Conservation (phyloP, 2,329 filamentous ascomycete genomes). For the Sclerotiophoma versabilis region DNA sequence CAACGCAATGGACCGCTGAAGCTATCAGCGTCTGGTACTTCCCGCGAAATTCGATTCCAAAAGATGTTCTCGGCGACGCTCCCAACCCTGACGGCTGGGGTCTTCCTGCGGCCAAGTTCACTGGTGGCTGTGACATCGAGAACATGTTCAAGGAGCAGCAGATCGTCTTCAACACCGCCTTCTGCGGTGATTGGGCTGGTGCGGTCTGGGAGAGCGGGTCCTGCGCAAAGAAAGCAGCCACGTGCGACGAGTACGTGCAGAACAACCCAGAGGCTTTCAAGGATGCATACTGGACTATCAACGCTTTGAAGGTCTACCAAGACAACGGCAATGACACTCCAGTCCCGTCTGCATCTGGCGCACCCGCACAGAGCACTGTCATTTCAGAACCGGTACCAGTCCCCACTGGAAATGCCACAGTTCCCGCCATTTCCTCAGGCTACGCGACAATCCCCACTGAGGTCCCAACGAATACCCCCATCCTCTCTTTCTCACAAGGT, state of each 20-base stretch:
- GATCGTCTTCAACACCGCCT: slow-evolving; percentile 82
- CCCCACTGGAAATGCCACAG: slow-evolving; percentile 17
- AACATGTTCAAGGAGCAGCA: slow-evolving; percentile 73
- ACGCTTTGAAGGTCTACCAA: slow-evolving; percentile 50
- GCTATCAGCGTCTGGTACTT: slow-evolving; percentile 86
- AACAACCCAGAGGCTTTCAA: slow-evolving; percentile 73
- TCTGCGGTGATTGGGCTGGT: slow-evolving; percentile 87
- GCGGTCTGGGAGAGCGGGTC: slow-evolving; percentile 66
- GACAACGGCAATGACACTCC: slow-evolving; percentile 29
- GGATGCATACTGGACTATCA: slow-evolving; percentile 78
- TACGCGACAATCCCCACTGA: slow-evolving; percentile 13
- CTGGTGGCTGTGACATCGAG: slow-evolving; percentile 72
- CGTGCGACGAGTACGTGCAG: slow-evolving; percentile 76
- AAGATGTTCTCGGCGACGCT: slow-evolving; percentile 64
- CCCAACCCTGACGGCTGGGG: slow-evolving; percentile 76
- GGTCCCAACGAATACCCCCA: slow-evolving; percentile 7
- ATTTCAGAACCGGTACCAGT: slow-evolving; percentile 19
- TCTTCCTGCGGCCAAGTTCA: slow-evolving; percentile 71
- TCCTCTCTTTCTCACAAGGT: slow-evolving; percentile 3
- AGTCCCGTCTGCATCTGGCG: slow-evolving; percentile 18
- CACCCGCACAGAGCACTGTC: slow-evolving; percentile 20
- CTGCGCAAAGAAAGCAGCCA: slow-evolving; percentile 66
- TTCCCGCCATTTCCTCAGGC: slow-evolving; percentile 9
- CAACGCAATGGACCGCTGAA: slow-evolving; percentile 69
- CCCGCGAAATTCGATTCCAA: slow-evolving; percentile 69